Conservation (phyloP, 2,329 filamentous ascomycete genomes). For the Fusarium decemcellulare region DNA sequence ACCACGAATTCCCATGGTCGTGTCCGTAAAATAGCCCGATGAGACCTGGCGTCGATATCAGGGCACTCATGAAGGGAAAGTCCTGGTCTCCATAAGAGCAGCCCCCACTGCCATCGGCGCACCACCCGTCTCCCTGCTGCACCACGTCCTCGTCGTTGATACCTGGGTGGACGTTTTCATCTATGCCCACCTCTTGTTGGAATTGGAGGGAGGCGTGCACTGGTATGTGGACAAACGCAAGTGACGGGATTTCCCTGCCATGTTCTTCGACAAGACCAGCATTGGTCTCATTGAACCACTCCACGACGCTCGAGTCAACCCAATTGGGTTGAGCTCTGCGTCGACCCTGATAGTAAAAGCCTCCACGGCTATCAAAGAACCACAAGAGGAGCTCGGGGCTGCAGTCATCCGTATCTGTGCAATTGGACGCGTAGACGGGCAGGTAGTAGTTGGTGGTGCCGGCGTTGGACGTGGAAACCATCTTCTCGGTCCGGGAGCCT, state of each 20-base stretch:
- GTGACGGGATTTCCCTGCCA: constrained; percentile 57
- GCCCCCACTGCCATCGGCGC: constrained; percentile 55
- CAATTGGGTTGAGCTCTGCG: constrained; percentile 53
- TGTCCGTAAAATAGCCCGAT: constrained; percentile 75
- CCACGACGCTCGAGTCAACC: constrained; percentile 60
- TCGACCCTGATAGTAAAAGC: constrained; percentile 61
- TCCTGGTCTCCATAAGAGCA: constrained; percentile 67
- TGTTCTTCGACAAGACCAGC: constrained; percentile 42
- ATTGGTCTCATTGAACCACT: constrained; percentile 59
- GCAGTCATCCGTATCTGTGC: constrained; percentile 49
- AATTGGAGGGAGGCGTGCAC: constrained; percentile 58
- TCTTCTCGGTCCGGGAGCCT: constrained; percentile 56
- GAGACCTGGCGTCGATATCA: constrained; percentile 68
- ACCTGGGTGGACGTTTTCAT: constrained; percentile 57
- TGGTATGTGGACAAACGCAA: constrained; percentile 66
- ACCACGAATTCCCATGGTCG: constrained; percentile 76
- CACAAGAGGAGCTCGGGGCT: constrained; percentile 69
- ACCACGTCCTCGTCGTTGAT: constrained; percentile 61
- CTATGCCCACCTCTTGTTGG: constrained; percentile 53
- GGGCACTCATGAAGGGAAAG: constrained; percentile 72
- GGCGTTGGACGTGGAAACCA: constrained; percentile 54
- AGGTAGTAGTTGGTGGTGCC: constrained; percentile 65
- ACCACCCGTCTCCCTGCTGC: constrained; percentile 61
- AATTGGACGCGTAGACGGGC: constrained; percentile 57
- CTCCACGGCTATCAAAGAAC: constrained; percentile 80